Conservation (phyloP, 768 basidiomycete genomes). For the Phylloporus scabripes region DNA sequence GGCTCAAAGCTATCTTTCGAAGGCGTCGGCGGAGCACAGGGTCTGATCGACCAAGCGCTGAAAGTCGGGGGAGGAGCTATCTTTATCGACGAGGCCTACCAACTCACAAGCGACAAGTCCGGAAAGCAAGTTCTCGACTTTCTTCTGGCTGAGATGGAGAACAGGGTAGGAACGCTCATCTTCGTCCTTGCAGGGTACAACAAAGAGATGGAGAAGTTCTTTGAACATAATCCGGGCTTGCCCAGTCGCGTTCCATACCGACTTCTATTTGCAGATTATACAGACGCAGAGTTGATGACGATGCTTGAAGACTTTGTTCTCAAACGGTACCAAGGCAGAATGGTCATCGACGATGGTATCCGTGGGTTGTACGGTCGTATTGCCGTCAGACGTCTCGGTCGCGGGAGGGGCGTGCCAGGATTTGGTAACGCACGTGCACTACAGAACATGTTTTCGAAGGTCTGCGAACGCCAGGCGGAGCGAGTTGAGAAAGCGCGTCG, state of each 20-base stretch:
- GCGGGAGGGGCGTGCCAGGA: constrained; percentile 32
- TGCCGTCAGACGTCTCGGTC: background rate
- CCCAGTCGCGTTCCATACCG: constrained; percentile 60
- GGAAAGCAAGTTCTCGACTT: constrained; percentile 63
- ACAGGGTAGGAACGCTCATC: constrained; percentile 55
- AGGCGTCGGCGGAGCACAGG: constrained; percentile 36
- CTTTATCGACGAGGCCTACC: constrained; percentile 72
- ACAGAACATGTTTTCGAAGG: constrained; percentile 42
- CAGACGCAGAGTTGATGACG: constrained; percentile 46
- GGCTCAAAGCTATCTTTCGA: constrained; percentile 55
- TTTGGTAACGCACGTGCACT: constrained; percentile 68
- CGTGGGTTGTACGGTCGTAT: constrained; percentile 48
- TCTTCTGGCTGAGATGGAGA: constrained; percentile 71
- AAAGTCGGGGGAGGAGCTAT: constrained; percentile 57
- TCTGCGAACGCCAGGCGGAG: constrained; percentile 49
- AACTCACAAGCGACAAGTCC: constrained; percentile 43
- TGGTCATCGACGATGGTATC: constrained; percentile 52
- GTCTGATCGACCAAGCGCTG: constrained; percentile 39
- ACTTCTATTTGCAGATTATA: constrained; percentile 58
- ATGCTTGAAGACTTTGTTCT: constrained; percentile 49
- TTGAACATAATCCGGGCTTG: constrained; percentile 70
- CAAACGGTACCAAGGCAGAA: constrained; percentile 42
- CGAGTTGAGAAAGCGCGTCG: constrained; percentile 41
- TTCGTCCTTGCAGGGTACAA: constrained; percentile 70
- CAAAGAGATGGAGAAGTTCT: constrained; percentile 72